A percentile compares a stretch with the other conserved stretches of the same genome.
These are phyloP conservation scores for Tylopilus balloui DNA, from an alignment of 768 basidiomycete genomes.

Conservation along the genomic window DNA sequence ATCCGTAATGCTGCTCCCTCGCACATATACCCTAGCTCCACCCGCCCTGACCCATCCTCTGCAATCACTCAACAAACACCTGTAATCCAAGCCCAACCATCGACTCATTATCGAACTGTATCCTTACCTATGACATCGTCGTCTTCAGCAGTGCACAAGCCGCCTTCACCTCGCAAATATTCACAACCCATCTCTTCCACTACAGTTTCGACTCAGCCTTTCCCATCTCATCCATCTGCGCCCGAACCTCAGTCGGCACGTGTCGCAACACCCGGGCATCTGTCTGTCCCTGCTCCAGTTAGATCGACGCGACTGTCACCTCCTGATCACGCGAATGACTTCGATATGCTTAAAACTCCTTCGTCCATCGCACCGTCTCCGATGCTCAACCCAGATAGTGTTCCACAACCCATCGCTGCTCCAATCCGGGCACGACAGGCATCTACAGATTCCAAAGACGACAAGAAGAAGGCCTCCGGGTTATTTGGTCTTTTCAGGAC, in stretches of 20 bases:
- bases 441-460: constrained; percentile 33
- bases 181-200: constrained; percentile 26
- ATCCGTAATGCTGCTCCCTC: constrained; percentile 17
- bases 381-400: constrained; percentile 35
- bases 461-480: constrained; percentile 33
- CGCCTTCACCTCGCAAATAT: constrained; percentile 28
- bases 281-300: constrained; percentile 29
- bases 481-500: constrained; percentile 30
- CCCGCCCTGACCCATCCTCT: constrained; percentile 21
- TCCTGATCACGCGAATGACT: constrained; percentile 40
- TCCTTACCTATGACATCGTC: constrained; percentile 32
- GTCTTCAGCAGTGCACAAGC: constrained; percentile 18
- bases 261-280: constrained; percentile 28
- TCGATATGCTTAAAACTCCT: constrained; percentile 55
- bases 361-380: constrained; percentile 57
- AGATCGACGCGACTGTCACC: constrained; percentile 22
- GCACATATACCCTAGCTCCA: constrained; percentile 20
- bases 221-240: constrained; percentile 24
- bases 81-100: constrained; percentile 20
- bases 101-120: constrained; percentile 33
- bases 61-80: constrained; percentile 20
- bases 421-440: constrained; percentile 22
- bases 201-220: constrained; percentile 27
- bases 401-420: constrained; percentile 6
- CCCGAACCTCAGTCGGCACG: constrained; percentile 22